Percentiles rank a stretch among this genome's conserved stretches.
These are phyloP conservation scores for Ambrosiella beaveri DNA, from an alignment of 2,329 filamentous ascomycete species.

Conservation along the genomic window DNA sequence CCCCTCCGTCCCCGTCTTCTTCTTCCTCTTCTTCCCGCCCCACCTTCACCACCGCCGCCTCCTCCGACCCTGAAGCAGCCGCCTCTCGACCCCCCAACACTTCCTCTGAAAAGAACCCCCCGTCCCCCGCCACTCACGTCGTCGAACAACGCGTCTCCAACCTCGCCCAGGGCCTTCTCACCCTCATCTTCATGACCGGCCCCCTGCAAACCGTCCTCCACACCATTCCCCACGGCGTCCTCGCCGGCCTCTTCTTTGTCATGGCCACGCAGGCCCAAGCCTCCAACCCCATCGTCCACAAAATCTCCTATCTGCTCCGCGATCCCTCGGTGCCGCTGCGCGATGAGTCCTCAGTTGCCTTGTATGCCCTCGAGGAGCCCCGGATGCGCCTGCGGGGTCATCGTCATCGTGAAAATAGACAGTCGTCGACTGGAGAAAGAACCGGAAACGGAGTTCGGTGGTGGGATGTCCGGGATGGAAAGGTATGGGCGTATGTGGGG, in stretches of 20 bases:
- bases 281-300: conserved; percentile 60
- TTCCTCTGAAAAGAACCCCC: conserved; percentile 20
- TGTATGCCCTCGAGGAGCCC: neutral
- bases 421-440: too few species aligned
- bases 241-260: conserved; percentile 69
- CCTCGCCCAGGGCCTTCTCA: conserved; percentile 59
- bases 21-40: neutral
- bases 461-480: conserved; percentile 28
- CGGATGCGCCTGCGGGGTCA: neutral
- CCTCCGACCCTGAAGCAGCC: conserved; percentile 21
- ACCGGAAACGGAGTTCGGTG: neutral
- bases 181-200: conserved; percentile 61
- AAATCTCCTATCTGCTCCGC: conserved; percentile 51
- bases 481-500: conserved; percentile 55
- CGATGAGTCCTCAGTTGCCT: neutral
- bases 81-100: conserved; percentile 23
- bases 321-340: conserved; percentile 27
- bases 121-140: conserved; percentile 38
- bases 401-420: too few species aligned
- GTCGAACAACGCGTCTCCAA: conserved; percentile 70
- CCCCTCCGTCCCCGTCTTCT: neutral
- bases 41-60: too few species aligned
- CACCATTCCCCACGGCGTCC: conserved; percentile 61
- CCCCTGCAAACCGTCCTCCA: conserved; percentile 58
- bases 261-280: conserved; percentile 68